Evolutionary conservation across 1,139 yeast genomes (phyloP).

Genomic region (Kodamaea anthophila): DNA sequence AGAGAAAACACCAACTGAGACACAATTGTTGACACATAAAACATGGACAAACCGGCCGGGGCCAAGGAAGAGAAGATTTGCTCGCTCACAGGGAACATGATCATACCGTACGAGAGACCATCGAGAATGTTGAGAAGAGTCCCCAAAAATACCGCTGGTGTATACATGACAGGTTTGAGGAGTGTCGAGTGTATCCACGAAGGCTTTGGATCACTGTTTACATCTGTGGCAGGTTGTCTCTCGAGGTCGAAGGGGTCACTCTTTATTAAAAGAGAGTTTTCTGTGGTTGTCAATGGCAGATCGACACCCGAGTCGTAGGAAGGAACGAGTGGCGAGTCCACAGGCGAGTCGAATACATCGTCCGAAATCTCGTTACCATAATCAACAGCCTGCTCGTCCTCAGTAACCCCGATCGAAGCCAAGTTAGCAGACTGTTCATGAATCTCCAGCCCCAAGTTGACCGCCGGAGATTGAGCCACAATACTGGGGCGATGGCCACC

Average conservation of each 20-base stretch:
- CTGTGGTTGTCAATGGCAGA: neutral
- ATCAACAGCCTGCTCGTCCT: constrained; percentile 21
- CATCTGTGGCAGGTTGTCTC: constrained; percentile 3
- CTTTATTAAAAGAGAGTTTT: constrained; percentile 5
- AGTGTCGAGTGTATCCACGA: constrained; percentile 15
- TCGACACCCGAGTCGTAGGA: constrained; percentile 1
- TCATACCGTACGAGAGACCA: constrained; percentile 95
- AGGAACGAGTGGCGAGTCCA: neutral
- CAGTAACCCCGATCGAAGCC: constrained; percentile 56
- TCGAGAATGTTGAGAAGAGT: constrained; percentile 79
- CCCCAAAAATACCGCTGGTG: constrained; percentile 82
- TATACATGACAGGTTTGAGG: constrained; percentile 39
- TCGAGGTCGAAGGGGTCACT: constrained; percentile 10
- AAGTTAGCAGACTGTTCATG: constrained; percentile 62
- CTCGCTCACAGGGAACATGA: constrained; percentile 86
- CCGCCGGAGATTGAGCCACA: constrained; percentile 27
- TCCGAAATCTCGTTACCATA: neutral
- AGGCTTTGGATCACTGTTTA: neutral
- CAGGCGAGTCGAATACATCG: constrained; percentile 3
- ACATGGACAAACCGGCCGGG: constrained; percentile 89
- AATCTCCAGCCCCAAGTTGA: constrained; percentile 45
- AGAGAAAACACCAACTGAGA: constrained; percentile 83
- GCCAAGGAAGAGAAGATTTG: constrained; percentile 72
- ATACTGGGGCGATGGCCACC: constrained; percentile 16
- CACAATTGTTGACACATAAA: constrained; percentile 81